These are phyloP conservation scores for Alternaria tenuissima DNA, from an alignment of 2,329 filamentous ascomycete genomes.

Conservation along the genomic window DNA sequence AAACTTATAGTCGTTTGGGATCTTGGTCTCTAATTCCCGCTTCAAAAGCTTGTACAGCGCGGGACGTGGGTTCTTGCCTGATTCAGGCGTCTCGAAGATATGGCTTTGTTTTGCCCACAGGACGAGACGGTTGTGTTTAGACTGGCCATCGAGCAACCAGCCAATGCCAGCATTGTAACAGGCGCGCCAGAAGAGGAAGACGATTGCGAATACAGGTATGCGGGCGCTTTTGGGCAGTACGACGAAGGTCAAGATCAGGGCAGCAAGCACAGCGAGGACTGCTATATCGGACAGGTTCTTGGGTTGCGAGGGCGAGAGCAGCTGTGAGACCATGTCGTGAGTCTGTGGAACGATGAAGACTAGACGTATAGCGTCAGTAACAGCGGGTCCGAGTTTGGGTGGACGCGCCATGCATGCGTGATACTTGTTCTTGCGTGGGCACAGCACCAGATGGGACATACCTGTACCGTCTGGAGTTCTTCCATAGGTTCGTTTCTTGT, in stretches of 20 bases:
- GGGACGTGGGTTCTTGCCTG: slow-evolving; percentile 83
- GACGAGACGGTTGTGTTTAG: slow-evolving; percentile 84
- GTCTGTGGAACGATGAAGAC: slow-evolving; percentile 96
- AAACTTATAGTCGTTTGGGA: slow-evolving; percentile 91
- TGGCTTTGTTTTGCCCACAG: slow-evolving; percentile 86
- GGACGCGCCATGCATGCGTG: slow-evolving; percentile 1
- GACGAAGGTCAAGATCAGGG: slow-evolving; percentile 78
- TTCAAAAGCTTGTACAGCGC: slow-evolving; percentile 85
- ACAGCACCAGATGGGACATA: slow-evolving; percentile 58
- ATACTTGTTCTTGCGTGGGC: background rate
- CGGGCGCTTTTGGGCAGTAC: slow-evolving; percentile 73
- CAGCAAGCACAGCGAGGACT: slow-evolving; percentile 79
- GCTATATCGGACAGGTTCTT: slow-evolving; percentile 90
- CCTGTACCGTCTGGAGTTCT: slow-evolving; percentile 89
- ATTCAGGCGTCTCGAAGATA: slow-evolving; percentile 83
- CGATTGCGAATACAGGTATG: slow-evolving; percentile 77
- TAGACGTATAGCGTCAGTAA: slow-evolving; percentile 52
- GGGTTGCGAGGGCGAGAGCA: slow-evolving; percentile 91
- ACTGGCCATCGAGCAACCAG: slow-evolving; percentile 86
- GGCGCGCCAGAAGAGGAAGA: slow-evolving; percentile 92
- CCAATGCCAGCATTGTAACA: slow-evolving; percentile 96
- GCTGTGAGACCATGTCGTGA: slow-evolving; percentile 98
- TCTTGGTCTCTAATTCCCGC: slow-evolving; percentile 91
- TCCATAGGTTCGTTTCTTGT: slow-evolving; percentile 82
- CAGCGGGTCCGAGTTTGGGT: background rate